Conservation (phyloP, 805 yeast species). For the Grigorovia yakushimaensis region DNA sequence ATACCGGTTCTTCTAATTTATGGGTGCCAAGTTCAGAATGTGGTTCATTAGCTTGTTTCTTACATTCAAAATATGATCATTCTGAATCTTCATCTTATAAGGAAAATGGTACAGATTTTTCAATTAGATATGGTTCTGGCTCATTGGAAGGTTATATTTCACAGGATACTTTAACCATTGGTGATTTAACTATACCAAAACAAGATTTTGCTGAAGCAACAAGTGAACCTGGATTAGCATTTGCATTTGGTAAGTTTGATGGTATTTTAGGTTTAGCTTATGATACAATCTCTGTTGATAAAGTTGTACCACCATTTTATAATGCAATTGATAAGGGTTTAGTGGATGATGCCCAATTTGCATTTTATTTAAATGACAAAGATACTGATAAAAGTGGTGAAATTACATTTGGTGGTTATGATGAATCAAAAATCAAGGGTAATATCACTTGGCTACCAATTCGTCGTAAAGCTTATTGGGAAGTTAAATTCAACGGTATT, state of each 20-base stretch:
- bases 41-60: conserved; percentile 87
- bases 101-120: conserved; percentile 77
- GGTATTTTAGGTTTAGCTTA: conserved; percentile 95
- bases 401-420: conserved; percentile 93
- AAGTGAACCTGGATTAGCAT: conserved; percentile 92
- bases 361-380: conserved; percentile 87
- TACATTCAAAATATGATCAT: conserved; percentile 87
- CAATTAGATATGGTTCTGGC: conserved; percentile 88
- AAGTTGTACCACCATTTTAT: conserved; percentile 88
- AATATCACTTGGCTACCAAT: conserved; percentile 93
- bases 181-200: conserved; percentile 64
- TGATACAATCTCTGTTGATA: conserved; percentile 80
- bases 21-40: conserved; percentile 94
- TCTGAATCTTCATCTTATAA: conserved; percentile 72
- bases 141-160: conserved; percentile 87
- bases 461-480: conserved; percentile 99
- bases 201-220: conserved; percentile 98
- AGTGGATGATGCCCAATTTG: conserved; percentile 75
- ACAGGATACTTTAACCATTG: conserved; percentile 70
- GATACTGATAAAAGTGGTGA: conserved; percentile 67
- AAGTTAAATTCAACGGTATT: conserved; percentile 84
- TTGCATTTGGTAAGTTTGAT: conserved; percentile 97
- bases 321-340: conserved; percentile 76
- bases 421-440: conserved; percentile 65
- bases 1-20: conserved; percentile 93